Conservation (phyloP, 2,329 filamentous ascomycete genomes). For the Phaeosphaeriaceae sp. region DNA sequence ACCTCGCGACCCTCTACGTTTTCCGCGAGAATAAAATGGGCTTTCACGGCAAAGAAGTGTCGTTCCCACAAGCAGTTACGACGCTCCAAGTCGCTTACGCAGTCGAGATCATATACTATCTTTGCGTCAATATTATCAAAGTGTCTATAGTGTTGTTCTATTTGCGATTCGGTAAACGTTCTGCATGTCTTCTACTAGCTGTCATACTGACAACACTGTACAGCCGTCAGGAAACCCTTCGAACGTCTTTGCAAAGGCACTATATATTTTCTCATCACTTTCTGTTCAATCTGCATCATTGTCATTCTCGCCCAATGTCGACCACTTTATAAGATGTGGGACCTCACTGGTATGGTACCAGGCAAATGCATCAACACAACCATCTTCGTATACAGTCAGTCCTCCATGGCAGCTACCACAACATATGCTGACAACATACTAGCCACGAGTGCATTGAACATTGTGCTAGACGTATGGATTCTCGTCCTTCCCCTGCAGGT, state of each 20-base stretch:
- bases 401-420: not conserved
- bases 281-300: conserved; percentile 31
- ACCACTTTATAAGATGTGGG: conserved; percentile 40
- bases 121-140: conserved; percentile 35
- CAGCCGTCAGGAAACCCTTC: conserved; percentile 30
- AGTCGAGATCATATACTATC: conserved; percentile 41
- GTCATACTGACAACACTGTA: not conserved
- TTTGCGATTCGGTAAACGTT: conserved; percentile 35
- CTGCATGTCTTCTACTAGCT: not conserved
- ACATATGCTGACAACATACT: not conserved
- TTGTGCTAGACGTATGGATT: conserved; percentile 86
- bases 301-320: conserved; percentile 36
- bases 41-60: conserved; percentile 20
- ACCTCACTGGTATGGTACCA: conserved; percentile 27
- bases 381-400: conserved; percentile 41
- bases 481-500: conserved; percentile 84
- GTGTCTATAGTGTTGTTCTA: conserved; percentile 43
- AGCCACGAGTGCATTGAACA: conserved; percentile 75
- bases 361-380: conserved; percentile 42
- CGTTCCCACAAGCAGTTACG: conserved; percentile 25
- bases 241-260: conserved; percentile 25
- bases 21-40: conserved; percentile 29
- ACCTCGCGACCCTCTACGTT: conserved; percentile 26
- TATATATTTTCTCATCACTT: conserved; percentile 30
- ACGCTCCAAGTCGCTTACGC: conserved; percentile 19